phyloP scores from a whole-genome alignment of 768 basidiomycete species.

The Suillus cothurnatus region DNA sequence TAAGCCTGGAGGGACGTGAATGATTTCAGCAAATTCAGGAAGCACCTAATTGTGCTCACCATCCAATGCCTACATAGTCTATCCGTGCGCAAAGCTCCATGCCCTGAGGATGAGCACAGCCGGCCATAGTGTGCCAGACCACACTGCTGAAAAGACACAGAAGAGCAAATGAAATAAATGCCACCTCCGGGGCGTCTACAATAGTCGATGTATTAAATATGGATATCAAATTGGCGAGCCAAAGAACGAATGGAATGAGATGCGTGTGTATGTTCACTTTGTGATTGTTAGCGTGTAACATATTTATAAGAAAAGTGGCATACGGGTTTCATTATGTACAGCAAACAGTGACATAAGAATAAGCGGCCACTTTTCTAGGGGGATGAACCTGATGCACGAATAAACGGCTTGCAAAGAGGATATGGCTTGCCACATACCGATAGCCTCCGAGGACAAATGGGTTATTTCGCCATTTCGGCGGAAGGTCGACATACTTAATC shows the following conservation, averaged over 20 bases:
- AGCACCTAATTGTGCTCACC: slow-evolving; percentile 44
- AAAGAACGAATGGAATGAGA: slow-evolving; percentile 76
- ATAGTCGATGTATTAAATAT: slow-evolving; percentile 32
- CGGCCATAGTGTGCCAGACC: slow-evolving; percentile 86
- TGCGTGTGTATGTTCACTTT: slow-evolving; percentile 96
- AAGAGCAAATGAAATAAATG: slow-evolving; percentile 74
- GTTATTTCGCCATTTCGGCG: slow-evolving; percentile 78
- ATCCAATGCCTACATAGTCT: slow-evolving; percentile 93
- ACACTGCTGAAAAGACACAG: slow-evolving; percentile 74
- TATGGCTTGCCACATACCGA: slow-evolving; percentile 48
- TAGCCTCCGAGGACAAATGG: slow-evolving; percentile 76
- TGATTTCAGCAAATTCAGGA: neutral
- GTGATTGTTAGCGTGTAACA: slow-evolving; percentile 13
- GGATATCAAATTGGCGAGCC: slow-evolving; percentile 52
- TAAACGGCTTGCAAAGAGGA: slow-evolving; percentile 4
- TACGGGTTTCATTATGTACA: slow-evolving; percentile 89
- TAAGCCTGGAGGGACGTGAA: slow-evolving; percentile 57
- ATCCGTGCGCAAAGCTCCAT: slow-evolving; percentile 86
- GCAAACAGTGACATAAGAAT: slow-evolving; percentile 76
- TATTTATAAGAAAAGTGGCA: slow-evolving; percentile 29
- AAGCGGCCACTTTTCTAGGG: slow-evolving; percentile 79
- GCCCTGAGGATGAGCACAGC: slow-evolving; percentile 75
- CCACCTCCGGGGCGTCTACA: slow-evolving; percentile 60
- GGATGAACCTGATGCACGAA: slow-evolving; percentile 71
- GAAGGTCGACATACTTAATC: slow-evolving; percentile 74